Evolutionary conservation across 768 basidiomycete genomes (phyloP).

Genomic region (Erythrobasidium yunnanense): DNA sequence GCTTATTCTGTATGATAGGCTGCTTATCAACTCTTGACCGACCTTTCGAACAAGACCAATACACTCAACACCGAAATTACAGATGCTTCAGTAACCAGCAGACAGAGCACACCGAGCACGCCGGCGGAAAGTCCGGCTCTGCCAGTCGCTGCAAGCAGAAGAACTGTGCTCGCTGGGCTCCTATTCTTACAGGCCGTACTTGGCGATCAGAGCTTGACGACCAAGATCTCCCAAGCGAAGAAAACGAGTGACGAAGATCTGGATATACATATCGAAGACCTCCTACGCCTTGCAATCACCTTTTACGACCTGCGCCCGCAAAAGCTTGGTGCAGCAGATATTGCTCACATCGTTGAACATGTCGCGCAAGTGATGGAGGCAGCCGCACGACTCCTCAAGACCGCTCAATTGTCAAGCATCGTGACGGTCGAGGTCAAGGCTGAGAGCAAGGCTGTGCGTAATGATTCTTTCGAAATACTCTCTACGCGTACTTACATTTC

Average conservation of each 20-base stretch:
- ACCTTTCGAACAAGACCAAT: conserved; percentile 41
- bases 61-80: conserved; percentile 46
- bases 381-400: conserved; percentile 55
- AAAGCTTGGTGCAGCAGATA: conserved; percentile 15
- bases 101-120: conserved; percentile 20
- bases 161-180: conserved; percentile 54
- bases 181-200: conserved; percentile 47
- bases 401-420: background rate
- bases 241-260: conserved; percentile 20
- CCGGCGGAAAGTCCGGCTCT: conserved; percentile 39
- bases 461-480: background rate
- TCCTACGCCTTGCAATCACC: conserved; percentile 24
- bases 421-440: background rate
- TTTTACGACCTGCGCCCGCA: conserved; percentile 32
- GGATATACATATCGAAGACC: conserved; percentile 11
- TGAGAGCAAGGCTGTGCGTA: background rate
- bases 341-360: conserved; percentile 28
- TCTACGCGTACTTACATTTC: background rate
- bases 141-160: conserved; percentile 40
- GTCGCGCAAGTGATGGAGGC: conserved; percentile 48
- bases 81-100: conserved; percentile 29
- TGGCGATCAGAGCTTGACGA: conserved; percentile 34
- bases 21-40: background rate
- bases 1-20: background rate
- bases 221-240: conserved; percentile 32